These are phyloP conservation scores for Ganoderma lucidum DNA, from an alignment of 1,284 basidiomycete species.

Conservation along the genomic window DNA sequence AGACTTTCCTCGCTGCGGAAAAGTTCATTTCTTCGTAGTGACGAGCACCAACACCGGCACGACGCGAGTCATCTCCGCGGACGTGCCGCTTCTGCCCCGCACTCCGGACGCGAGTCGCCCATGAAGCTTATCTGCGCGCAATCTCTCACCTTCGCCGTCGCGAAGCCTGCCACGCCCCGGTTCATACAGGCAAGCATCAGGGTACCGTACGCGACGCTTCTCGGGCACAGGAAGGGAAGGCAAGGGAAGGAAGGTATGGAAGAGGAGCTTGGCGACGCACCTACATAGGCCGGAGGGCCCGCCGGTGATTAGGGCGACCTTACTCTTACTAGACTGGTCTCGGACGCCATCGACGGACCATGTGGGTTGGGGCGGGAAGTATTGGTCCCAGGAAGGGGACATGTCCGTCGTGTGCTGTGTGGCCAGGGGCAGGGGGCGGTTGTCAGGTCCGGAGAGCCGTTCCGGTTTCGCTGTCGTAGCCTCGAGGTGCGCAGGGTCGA, in stretches of 20 bases:
- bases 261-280: not conserved
- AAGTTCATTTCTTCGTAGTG: too few species aligned
- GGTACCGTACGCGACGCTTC: not conserved
- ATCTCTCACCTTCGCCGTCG: conserved; percentile 18
- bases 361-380: conserved; percentile 8
- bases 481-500: not conserved
- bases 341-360: conserved; percentile 28
- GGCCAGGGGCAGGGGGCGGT: too few species aligned
- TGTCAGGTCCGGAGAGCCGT: not conserved
- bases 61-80: not conserved
- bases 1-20: too few species aligned
- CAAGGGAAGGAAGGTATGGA: not conserved
- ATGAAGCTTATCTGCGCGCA: not conserved
- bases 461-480: not conserved
- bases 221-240: not conserved
- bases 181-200: too few species aligned
- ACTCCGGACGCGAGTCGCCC: not conserved
- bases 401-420: not conserved
- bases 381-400: conserved; percentile 5
- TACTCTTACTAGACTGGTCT: conserved; percentile 27
- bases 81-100: not conserved
- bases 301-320: conserved; percentile 25
- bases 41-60: not conserved
- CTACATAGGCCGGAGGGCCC: conserved; percentile 23
- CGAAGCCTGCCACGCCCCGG: conserved; percentile 15